Base-by-base conservation (phyloP, 768 basidiomycete genomes). In the Serpula lacrymans region DNA sequence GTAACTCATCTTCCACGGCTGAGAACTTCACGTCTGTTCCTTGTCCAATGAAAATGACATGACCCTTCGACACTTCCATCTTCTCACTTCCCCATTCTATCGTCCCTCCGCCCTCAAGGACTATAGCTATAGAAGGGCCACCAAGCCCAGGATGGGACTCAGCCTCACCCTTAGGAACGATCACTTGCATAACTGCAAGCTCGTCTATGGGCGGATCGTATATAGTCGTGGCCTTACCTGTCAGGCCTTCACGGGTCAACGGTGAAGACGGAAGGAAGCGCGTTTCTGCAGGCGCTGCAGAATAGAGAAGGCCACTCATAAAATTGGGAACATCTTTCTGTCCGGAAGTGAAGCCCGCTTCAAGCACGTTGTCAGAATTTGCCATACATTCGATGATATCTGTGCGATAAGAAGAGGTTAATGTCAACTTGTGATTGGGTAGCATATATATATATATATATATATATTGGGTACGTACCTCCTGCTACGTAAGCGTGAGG, bases 171-270 rank as follows among this genome's bases (percentile, higher is more conserved):
- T 53, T 46, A 0, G 55, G 45, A 4, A 94, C 55, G 28, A 65
- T 66, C 5, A 80, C 68, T 23, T 75, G 74, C 8, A 91, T 67
- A 5, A 97, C 90, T 10, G 86, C 80, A 61, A 97, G 94, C 63
- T 97, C 92, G 20, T 86, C 80, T 48, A 92, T 85, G 0, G 92
- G 90, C 3, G 93, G 93, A 55, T 95, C 80, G 65, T 92, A 95
- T 8, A 93, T 60, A n/a, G 68, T 72, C 21, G 75, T 43, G 13
- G 57, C 46, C 5, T 23, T 30, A 11, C 31, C 30, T 9, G 8
- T 14, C n/a, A 43, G 25, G 33, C 41, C 36, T 17, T 33, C 26
- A 21, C 33, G 45, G 14, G 57, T 57, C 66, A 85, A 88, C 0
- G 65, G 46, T 2, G 56, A 60, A 2, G 88, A 82, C 12, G 62